Percentiles rank a stretch among this genome's conserved stretches.
Evolutionary conservation across 2,329 filamentous ascomycete species (phyloP).

Genomic region (Cytospora piceicola): DNA sequence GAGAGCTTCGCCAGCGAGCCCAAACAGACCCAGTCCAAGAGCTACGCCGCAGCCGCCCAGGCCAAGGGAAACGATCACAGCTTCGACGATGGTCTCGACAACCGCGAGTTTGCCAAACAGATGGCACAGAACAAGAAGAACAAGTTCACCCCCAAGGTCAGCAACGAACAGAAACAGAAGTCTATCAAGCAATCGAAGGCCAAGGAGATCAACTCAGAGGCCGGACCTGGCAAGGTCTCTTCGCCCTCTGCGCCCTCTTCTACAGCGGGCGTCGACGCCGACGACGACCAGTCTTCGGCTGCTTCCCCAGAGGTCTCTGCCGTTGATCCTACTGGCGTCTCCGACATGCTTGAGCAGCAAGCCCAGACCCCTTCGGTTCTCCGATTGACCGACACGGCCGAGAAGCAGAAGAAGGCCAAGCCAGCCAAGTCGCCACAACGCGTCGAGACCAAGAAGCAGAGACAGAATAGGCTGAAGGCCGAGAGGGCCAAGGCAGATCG

Average conservation of each 20-base stretch:
- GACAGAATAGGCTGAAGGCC: constrained; percentile 87
- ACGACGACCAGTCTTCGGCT: constrained; percentile 76
- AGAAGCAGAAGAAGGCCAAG: constrained; percentile 60
- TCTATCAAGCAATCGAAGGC: constrained; percentile 71
- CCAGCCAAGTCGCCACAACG: constrained; percentile 65
- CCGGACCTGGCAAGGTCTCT: constrained; percentile 54
- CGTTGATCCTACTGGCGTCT: constrained; percentile 70
- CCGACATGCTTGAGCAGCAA: constrained; percentile 86
- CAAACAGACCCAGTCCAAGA: constrained; percentile 35
- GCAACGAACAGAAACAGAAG: constrained; percentile 67
- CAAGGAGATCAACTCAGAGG: constrained; percentile 52
- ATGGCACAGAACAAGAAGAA: constrained; percentile 71
- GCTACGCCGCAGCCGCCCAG: constrained; percentile 38
- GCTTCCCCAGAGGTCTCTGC: constrained; percentile 65
- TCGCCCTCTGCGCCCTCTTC: constrained; percentile 69
- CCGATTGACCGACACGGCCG: constrained; percentile 70
- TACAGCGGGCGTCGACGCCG: constrained; percentile 73
- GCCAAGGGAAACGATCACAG: constrained; percentile 46
- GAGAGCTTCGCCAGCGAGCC: constrained; percentile 44
- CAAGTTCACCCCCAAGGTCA: constrained; percentile 57
- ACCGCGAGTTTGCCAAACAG: constrained; percentile 77
- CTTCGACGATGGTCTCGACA: constrained; percentile 65
- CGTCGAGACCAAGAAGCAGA: constrained; percentile 90
- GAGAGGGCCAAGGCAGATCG: constrained; percentile 77
- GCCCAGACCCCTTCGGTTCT: constrained; percentile 72